These are phyloP conservation scores for Apodospora peruviana DNA, from an alignment of 495 filamentous ascomycete genomes.

Conservation along the genomic window DNA sequence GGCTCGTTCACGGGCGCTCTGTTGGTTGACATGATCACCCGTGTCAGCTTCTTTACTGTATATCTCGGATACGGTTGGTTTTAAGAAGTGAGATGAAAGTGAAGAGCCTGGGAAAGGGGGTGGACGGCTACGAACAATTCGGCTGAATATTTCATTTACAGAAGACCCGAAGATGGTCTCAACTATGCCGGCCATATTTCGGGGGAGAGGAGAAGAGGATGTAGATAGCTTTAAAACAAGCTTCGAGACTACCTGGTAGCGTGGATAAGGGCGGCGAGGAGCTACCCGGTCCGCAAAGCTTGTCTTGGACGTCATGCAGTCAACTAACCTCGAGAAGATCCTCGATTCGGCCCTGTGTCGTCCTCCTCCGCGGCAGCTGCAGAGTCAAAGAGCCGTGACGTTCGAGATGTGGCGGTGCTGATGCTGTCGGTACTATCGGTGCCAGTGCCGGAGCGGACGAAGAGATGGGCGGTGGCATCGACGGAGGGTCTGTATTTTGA, in stretches of 20 bases:
- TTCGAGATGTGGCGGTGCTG: background rate
- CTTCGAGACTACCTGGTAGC: too few species aligned
- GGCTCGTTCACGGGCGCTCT: constrained; percentile 28
- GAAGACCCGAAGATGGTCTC: constrained; percentile 15
- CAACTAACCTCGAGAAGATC: constrained; percentile 41
- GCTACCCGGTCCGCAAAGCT: too few species aligned
- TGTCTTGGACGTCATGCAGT: too few species aligned
- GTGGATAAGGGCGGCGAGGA: too few species aligned
- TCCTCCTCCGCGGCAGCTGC: constrained; percentile 17
- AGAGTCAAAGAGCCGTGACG: constrained; percentile 4
- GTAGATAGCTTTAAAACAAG: background rate
- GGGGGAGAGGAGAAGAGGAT: background rate
- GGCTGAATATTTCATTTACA: constrained; percentile 12
- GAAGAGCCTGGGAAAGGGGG: too few species aligned
- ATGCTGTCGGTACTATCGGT: background rate
- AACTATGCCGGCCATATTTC: constrained; percentile 12
- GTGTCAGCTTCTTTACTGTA: constrained; percentile 8
- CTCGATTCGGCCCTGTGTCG: constrained; percentile 35
- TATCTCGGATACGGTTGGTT: background rate
- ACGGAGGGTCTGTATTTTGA: background rate
- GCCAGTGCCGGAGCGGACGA: background rate
- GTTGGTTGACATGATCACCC: background rate
- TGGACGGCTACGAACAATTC: constrained; percentile 17
- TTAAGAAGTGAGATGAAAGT: too few species aligned
- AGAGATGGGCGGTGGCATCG: background rate